These are phyloP conservation scores for Arctostaphylos glauca DNA, from an alignment of 148 eudicot genomes.

Conservation along the genomic window DNA sequence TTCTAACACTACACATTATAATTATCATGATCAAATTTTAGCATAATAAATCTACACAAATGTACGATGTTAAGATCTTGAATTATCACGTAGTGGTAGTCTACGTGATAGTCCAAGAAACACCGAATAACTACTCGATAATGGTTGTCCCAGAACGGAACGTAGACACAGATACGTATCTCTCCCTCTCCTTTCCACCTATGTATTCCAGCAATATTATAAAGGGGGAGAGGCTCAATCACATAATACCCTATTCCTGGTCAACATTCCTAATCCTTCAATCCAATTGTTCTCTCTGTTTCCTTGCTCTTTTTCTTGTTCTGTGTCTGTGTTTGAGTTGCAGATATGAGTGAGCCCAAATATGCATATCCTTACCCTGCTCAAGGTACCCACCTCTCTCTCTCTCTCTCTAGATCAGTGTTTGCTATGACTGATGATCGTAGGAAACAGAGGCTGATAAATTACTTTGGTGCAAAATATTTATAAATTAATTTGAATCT, in stretches of 20 bases:
- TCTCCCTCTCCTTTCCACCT: too few relatives aligned
- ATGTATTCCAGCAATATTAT: neutral
- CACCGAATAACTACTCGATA: too few relatives aligned
- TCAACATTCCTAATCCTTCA: neutral
- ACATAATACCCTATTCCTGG: neutral
- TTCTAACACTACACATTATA: too few relatives aligned
- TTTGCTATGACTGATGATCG: neutral
- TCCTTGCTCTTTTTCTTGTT: neutral
- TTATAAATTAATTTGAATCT: neutral
- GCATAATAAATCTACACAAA: too few relatives aligned
- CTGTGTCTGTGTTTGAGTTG: neutral
- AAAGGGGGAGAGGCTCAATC: neutral
- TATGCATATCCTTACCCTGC: slow-evolving; percentile 10
- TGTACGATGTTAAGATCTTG: too few relatives aligned
- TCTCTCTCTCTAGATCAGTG: neutral
- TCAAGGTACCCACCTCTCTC: neutral
- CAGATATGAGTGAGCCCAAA: neutral
- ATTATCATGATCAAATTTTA: too few relatives aligned
- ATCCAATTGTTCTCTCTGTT: neutral
- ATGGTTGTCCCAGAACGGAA: too few relatives aligned
- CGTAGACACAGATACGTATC: too few relatives aligned
- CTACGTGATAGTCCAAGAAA: too few relatives aligned
- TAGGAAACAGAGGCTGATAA: neutral
- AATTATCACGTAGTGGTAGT: too few relatives aligned
- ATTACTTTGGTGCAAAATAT: neutral